phyloP scores from a whole-genome alignment of 306 rosid genomes.

The Casuarina cunninghamiana region DNA sequence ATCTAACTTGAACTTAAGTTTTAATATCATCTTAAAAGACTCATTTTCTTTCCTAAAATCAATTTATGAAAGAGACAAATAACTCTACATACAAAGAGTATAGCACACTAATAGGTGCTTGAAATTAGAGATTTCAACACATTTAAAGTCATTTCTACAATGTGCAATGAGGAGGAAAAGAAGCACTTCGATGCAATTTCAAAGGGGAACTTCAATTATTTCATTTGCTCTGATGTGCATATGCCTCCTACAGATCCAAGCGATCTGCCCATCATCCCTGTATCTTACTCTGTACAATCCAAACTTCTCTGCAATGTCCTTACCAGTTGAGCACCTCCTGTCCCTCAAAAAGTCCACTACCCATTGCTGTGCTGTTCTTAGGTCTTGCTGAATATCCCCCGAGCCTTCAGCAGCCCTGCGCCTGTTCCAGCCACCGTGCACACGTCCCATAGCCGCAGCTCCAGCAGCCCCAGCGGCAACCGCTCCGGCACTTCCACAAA shows the following conservation, averaged over 20 bases:
- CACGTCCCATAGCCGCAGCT: slow-evolving; percentile 56
- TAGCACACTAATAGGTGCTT: no score
- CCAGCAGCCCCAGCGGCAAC: slow-evolving; percentile 69
- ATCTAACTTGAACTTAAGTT: no score
- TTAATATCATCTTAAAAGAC: no score
- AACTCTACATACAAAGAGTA: no score
- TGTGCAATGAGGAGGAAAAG: neutral
- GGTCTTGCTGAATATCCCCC: slow-evolving; percentile 71
- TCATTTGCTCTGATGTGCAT: slow-evolving; percentile 75
- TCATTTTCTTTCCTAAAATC: no score
- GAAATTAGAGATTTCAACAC: no score
- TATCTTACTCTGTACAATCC: slow-evolving; percentile 92
- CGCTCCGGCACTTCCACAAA: slow-evolving; percentile 62
- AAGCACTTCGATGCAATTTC: slow-evolving; percentile 25
- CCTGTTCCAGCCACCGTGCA: slow-evolving; percentile 33
- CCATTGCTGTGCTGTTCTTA: slow-evolving; percentile 89
- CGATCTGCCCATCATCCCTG: slow-evolving; percentile 75
- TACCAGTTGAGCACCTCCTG: slow-evolving; percentile 74
- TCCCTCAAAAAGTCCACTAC: slow-evolving; percentile 89
- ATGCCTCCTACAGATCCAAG: slow-evolving; percentile 95
- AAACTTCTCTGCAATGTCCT: slow-evolving; percentile 91
- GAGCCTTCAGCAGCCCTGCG: slow-evolving; percentile 51
- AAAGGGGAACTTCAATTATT: slow-evolving; percentile 80
- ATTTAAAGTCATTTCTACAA: slow-evolving; percentile 11
- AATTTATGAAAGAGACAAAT: no score